Conservation (phyloP, 1,284 basidiomycete genomes). For the Melampsora larici-populina region DNA sequence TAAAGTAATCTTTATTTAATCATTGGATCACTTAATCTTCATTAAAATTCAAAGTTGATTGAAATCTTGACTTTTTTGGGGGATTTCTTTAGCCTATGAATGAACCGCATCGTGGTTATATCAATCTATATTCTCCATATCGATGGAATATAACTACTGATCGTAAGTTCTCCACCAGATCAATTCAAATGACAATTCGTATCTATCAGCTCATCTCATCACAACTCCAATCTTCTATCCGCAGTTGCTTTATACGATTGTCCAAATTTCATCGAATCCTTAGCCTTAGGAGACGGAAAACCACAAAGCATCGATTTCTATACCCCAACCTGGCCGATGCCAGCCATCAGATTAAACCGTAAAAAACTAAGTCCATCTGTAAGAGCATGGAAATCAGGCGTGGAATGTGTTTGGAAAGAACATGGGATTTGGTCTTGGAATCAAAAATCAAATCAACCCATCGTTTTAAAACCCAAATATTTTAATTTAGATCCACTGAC, state of each 20-base stretch:
- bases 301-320: conserved; percentile 79
- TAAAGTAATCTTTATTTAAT: conserved; percentile 38
- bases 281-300: conserved; percentile 70
- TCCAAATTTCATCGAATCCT: conserved; percentile 73
- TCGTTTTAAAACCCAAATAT: conserved; percentile 80
- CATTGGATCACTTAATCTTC: background rate
- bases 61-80: background rate
- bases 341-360: conserved; percentile 53
- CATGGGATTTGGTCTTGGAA: conserved; percentile 95
- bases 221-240: conserved; percentile 40
- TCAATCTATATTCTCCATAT: conserved; percentile 76
- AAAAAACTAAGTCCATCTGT: conserved; percentile 53
- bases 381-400: conserved; percentile 66
- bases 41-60: background rate
- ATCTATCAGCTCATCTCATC: background rate
- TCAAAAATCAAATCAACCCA: conserved; percentile 63
- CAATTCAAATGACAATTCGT: too few species aligned
- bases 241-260: conserved; percentile 52
- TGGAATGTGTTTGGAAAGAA: conserved; percentile 75
- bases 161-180: conserved; percentile 71
- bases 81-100: conserved; percentile 63
- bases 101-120: conserved; percentile 91
- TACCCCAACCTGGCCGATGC: conserved; percentile 54
- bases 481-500: conserved; percentile 69
- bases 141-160: conserved; percentile 90